Conservation (phyloP, 495 filamentous ascomycete species). For the Podospora pseudocomata region DNA sequence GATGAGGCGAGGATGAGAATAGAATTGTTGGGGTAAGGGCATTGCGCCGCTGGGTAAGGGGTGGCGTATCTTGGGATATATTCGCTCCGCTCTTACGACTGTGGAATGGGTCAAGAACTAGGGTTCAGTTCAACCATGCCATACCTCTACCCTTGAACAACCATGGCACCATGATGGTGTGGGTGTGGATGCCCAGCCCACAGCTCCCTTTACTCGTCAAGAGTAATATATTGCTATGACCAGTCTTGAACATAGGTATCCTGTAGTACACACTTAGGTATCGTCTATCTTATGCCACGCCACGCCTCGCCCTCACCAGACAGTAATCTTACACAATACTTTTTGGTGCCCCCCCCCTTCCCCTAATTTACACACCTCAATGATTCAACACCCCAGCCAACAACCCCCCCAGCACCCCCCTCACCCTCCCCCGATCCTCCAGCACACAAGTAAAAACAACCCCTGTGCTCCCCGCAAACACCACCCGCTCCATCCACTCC, state of each 20-base stretch:
- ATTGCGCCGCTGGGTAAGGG: not conserved
- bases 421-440: constrained; percentile 62
- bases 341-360: not conserved
- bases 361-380: not conserved
- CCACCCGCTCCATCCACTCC: constrained; percentile 70
- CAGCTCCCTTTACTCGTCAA: no score
- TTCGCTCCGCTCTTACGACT: not conserved
- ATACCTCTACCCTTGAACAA: no score
- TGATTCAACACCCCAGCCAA: constrained; percentile 51
- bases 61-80: not conserved
- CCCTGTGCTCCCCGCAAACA: constrained; percentile 71
- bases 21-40: not conserved
- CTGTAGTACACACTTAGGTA: no score
- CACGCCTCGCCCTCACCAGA: not conserved
- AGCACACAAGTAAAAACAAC: constrained; percentile 68
- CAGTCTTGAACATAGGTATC: not conserved
- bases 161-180: no score
- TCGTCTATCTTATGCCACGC: not conserved
- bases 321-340: not conserved
- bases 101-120: no score
- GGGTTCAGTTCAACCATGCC: no score
- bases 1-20: not conserved
- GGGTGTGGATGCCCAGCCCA: no score
- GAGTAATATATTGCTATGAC: not conserved
- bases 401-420: constrained; percentile 71